phyloP scores from a whole-genome alignment of 805 yeast genomes.

The Pachysolen tannophilus region DNA sequence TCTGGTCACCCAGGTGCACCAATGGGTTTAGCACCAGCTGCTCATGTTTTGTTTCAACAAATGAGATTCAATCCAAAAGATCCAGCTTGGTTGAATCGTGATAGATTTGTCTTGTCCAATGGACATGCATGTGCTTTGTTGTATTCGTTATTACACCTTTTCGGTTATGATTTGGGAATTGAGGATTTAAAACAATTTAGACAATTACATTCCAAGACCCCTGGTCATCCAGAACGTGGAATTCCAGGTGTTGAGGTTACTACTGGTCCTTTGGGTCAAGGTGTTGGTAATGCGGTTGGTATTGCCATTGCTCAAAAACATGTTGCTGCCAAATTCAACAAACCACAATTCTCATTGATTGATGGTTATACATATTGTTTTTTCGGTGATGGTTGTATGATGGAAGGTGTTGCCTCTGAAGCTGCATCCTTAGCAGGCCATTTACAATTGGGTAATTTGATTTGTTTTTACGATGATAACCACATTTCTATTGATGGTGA shows the following conservation, averaged over 20 bases:
- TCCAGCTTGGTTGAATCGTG: constrained; percentile 92
- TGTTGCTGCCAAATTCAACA: constrained; percentile 88
- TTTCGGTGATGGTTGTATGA: constrained; percentile 96
- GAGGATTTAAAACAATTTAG: constrained; percentile 89
- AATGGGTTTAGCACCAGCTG: constrained; percentile 94
- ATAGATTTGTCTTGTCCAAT: constrained; percentile 88
- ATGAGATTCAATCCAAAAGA: constrained; percentile 85
- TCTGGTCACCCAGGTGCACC: constrained; percentile 99
- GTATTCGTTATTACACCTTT: constrained; percentile 77
- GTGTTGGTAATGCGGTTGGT: constrained; percentile 94
- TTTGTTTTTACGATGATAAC: constrained; percentile 95
- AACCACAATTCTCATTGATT: constrained; percentile 67
- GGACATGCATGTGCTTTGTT: constrained; percentile 94
- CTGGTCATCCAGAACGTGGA: constrained; percentile 96
- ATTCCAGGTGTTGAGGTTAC: constrained; percentile 94
- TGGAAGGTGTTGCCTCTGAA: constrained; percentile 97
- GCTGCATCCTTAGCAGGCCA: constrained; percentile 96
- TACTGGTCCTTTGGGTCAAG: constrained; percentile 99
- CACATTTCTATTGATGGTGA: constrained; percentile 94
- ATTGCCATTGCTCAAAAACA: constrained; percentile 91
- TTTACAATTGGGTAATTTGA: constrained; percentile 84
- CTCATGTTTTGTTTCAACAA: constrained; percentile 77
- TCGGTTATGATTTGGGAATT: constrained; percentile 72
- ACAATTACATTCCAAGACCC: constrained; percentile 83
- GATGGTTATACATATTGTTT: constrained; percentile 72